Percentiles rank a stretch among this genome's conserved stretches.
Evolutionary conservation across 352 stramenopile genomes (phyloP).

Genomic region (Pythium apleroticum): DNA sequence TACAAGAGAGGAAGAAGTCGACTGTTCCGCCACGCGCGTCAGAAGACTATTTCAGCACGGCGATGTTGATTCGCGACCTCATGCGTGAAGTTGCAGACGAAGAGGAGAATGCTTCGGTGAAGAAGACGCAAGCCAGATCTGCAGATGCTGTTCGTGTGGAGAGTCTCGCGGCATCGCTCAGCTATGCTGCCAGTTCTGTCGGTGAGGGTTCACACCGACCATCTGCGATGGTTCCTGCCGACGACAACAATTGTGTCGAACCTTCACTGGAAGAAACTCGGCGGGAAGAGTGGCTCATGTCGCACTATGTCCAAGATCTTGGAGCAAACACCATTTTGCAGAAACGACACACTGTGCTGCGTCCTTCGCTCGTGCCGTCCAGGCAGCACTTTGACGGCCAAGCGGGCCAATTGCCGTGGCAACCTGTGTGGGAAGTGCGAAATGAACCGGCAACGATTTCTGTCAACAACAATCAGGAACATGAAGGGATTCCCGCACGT

Average conservation of each 20-base stretch:
- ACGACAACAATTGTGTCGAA: neutral
- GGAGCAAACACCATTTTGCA: slow-evolving; percentile 8
- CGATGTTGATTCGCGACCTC: slow-evolving; percentile 46
- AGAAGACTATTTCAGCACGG: slow-evolving; percentile 55
- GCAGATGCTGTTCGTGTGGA: neutral
- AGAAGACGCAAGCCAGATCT: neutral
- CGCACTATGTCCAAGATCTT: slow-evolving; percentile 30
- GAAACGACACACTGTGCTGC: neutral
- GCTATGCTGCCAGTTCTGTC: neutral
- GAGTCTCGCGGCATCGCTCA: neutral
- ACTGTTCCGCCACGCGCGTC: slow-evolving; percentile 24
- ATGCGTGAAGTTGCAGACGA: slow-evolving; percentile 38
- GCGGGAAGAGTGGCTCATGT: slow-evolving; percentile 45
- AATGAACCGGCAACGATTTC: neutral
- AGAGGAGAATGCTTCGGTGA: neutral
- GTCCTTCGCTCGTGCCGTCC: slow-evolving; percentile 15
- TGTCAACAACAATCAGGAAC: neutral
- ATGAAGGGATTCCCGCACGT: neutral
- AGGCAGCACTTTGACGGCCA: slow-evolving; percentile 25
- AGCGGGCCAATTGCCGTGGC: slow-evolving; percentile 27
- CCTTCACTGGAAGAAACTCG: slow-evolving; percentile 8
- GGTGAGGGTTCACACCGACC: slow-evolving; percentile 27
- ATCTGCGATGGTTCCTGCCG: neutral
- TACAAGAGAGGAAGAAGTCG: neutral
- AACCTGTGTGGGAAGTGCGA: slow-evolving; percentile 27